A percentile compares a stretch with the other conserved stretches of the same genome.
Evolutionary conservation across 169 alveolate genomes (phyloP).

Genomic region (Plasmodium yoelii): DNA sequence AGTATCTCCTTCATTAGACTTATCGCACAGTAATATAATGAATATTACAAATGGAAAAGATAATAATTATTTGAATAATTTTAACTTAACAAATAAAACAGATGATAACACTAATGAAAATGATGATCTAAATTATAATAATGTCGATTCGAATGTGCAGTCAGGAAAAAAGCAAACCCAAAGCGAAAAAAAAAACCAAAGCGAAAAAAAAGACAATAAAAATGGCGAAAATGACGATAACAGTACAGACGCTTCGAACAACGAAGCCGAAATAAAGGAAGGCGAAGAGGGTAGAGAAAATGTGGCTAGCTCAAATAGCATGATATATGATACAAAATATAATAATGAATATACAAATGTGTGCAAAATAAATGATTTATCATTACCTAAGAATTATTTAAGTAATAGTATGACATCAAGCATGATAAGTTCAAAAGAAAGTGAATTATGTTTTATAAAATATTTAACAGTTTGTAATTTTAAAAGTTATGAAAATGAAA

Average conservation of each 20-base stretch:
- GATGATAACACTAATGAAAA: not conserved
- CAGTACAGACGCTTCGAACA: too few relatives aligned
- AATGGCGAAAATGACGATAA: too few relatives aligned
- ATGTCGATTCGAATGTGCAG: too few relatives aligned
- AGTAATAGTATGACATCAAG: constrained; percentile 15
- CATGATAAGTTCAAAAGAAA: constrained; percentile 8
- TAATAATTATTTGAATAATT: not conserved
- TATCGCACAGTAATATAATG: constrained; percentile 9
- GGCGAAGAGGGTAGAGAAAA: too few relatives aligned
- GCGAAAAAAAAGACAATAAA: too few relatives aligned
- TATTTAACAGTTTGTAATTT: constrained; percentile 84
- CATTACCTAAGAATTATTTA: constrained; percentile 26
- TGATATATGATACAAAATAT: not conserved
- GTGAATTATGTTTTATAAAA: constrained; percentile 68
- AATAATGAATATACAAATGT: too few relatives aligned
- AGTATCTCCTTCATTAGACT: constrained; percentile 15
- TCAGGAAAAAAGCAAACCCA: too few relatives aligned
- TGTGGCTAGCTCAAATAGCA: not conserved
- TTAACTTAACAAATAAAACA: not conserved
- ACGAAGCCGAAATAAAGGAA: too few relatives aligned
- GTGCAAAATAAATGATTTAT: constrained; percentile 11
- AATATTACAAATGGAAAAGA: constrained; percentile 7
- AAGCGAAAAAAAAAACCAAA: too few relatives aligned
- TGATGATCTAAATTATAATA: too few relatives aligned
- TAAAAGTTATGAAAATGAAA: constrained; percentile 94